These are phyloP conservation scores for Ceratocystis harringtonii DNA, from an alignment of 2,329 filamentous ascomycete species.

Conservation along the genomic window DNA sequence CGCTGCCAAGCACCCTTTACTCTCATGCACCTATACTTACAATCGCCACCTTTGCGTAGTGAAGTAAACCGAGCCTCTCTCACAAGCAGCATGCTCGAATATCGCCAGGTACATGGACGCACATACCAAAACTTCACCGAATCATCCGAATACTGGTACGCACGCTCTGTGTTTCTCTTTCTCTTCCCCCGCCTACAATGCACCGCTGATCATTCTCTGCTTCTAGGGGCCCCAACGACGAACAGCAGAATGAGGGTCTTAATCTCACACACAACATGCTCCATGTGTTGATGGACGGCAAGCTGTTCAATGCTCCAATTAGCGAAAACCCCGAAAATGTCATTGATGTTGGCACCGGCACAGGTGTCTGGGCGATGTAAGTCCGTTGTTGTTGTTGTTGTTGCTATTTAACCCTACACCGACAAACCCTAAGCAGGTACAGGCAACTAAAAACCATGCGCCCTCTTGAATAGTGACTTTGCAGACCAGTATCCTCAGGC, in stretches of 20 bases:
- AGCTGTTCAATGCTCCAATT: slow-evolving; percentile 17
- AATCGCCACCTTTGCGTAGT: neutral
- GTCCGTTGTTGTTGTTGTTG: slow-evolving; percentile 26
- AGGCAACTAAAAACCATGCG: neutral
- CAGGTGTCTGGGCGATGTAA: slow-evolving; percentile 25
- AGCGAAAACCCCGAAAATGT: slow-evolving; percentile 22
- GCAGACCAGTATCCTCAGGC: slow-evolving; percentile 30
- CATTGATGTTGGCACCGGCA: slow-evolving; percentile 25
- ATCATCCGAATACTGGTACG: slow-evolving; percentile 21
- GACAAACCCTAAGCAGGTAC: neutral
- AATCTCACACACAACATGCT: slow-evolving; percentile 15
- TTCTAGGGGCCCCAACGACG: slow-evolving; percentile 21
- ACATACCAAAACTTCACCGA: slow-evolving; percentile 23
- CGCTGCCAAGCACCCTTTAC: neutral
- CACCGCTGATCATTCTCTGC: neutral
- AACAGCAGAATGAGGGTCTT: slow-evolving; percentile 20
- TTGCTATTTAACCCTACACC: neutral
- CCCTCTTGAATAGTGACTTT: slow-evolving; percentile 30
- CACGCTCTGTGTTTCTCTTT: neutral
- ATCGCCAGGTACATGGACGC: slow-evolving; percentile 23
- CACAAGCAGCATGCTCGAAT: slow-evolving; percentile 22
- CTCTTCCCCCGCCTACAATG: neutral
- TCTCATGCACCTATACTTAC: neutral
- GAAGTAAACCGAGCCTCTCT: slow-evolving; percentile 21
- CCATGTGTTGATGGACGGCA: slow-evolving; percentile 16